These are phyloP conservation scores for Yamadazyma taylorii DNA, from an alignment of 1,139 yeast species.

Conservation along the genomic window DNA sequence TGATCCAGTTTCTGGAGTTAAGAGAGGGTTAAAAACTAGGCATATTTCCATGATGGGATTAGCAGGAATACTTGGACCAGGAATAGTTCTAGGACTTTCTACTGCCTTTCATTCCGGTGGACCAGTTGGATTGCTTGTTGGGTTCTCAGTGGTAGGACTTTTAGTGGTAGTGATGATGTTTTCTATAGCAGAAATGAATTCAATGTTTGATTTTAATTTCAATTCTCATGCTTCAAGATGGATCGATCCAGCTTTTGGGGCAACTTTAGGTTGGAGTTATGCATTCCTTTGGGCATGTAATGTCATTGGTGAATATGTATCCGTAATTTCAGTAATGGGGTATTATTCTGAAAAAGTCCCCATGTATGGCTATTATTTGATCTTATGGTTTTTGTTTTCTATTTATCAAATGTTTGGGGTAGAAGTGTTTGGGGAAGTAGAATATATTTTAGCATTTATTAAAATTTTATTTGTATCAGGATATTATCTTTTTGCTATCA, in stretches of 20 bases:
- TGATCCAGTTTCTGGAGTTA: slow-evolving; percentile 18
- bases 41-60: slow-evolving; percentile 67
- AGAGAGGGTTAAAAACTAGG: slow-evolving; percentile 33
- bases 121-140: slow-evolving; percentile 64
- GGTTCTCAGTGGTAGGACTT: slow-evolving; percentile 34
- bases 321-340: slow-evolving; percentile 31
- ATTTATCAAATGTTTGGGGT: slow-evolving; percentile 41
- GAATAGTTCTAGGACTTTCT: slow-evolving; percentile 34
- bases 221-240: slow-evolving; percentile 36
- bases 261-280: slow-evolving; percentile 46
- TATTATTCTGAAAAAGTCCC: slow-evolving; percentile 29
- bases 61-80: slow-evolving; percentile 78
- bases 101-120: slow-evolving; percentile 53
- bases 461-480: slow-evolving; percentile 44
- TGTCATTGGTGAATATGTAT: slow-evolving; percentile 22
- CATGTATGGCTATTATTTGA: slow-evolving; percentile 31
- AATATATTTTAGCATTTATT: slow-evolving; percentile 36
- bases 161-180: slow-evolving; percentile 23
- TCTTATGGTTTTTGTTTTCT: slow-evolving; percentile 37
- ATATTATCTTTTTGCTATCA: slow-evolving; percentile 40
- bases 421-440: slow-evolving; percentile 46
- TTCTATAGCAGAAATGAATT: slow-evolving; percentile 26
- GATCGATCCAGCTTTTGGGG: slow-evolving; percentile 42
- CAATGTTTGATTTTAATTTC: slow-evolving; percentile 39
- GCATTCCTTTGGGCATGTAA: slow-evolving; percentile 34